phyloP scores from a whole-genome alignment of 805 yeast species.

The Torulaspora quercuum region DNA sequence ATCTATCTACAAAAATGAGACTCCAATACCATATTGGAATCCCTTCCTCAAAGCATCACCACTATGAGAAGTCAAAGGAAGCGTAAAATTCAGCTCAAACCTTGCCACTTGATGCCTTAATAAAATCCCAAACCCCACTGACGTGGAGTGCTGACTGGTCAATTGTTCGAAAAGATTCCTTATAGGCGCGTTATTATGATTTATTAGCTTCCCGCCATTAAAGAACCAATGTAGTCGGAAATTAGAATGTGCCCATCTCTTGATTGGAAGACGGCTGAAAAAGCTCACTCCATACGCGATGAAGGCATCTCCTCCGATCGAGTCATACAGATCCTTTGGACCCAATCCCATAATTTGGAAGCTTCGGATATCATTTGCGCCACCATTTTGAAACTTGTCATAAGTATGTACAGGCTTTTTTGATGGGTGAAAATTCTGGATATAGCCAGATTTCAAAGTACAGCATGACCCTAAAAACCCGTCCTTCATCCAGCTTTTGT shows the following conservation, averaged over 20 bases:
- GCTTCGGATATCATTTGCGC: conserved; percentile 68
- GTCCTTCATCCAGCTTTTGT: conserved; percentile 28
- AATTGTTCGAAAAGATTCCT: conserved; percentile 30
- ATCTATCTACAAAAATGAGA: conserved; percentile 48
- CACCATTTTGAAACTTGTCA: conserved; percentile 84
- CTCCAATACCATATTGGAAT: conserved; percentile 61
- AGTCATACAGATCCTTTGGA: conserved; percentile 50
- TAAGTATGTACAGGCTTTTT: conserved; percentile 51
- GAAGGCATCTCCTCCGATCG: conserved; percentile 65
- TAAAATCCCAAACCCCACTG: conserved; percentile 58
- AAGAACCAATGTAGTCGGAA: conserved; percentile 61
- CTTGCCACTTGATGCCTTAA: conserved; percentile 64
- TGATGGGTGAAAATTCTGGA: conserved; percentile 40
- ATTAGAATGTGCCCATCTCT: conserved; percentile 42
- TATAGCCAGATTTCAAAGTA: conserved; percentile 52
- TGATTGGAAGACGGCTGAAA: conserved; percentile 58
- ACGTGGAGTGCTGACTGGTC: conserved; percentile 44
- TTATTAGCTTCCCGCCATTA: conserved; percentile 59
- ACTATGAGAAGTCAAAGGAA: conserved; percentile 54
- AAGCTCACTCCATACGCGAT: conserved; percentile 55
- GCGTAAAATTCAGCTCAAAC: conserved; percentile 60
- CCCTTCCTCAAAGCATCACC: conserved; percentile 58
- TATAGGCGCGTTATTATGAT: conserved; percentile 29
- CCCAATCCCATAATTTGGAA: conserved; percentile 67
- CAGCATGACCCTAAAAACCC: conserved; percentile 45